Percentiles rank a stretch among this genome's conserved stretches.
These are phyloP conservation scores for Paramecium caudatum DNA, from an alignment of 73 alveolate species.

Conservation along the genomic window DNA sequence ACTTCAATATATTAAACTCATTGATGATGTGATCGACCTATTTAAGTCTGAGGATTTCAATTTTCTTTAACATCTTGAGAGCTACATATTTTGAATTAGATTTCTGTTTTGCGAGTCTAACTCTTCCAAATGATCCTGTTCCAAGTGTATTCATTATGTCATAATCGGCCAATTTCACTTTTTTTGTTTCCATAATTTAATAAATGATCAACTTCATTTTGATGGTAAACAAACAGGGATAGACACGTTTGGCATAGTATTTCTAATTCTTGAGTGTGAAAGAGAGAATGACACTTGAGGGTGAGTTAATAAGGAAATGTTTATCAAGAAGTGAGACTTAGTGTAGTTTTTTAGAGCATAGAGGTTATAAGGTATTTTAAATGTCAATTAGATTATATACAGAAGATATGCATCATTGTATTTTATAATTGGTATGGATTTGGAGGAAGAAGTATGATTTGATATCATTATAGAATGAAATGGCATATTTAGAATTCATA, in stretches of 20 bases:
- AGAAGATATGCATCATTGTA: conserved; percentile 98
- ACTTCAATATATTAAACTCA: conserved; percentile 59
- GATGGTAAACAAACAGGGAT: conserved; percentile 99
- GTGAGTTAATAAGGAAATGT: conserved; percentile 97
- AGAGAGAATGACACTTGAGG: conserved; percentile 97
- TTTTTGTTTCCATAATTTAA: conserved; percentile 66
- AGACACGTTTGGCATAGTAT: conserved; percentile 93
- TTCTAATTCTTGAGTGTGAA: conserved; percentile 93
- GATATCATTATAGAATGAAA: conserved; percentile 84
- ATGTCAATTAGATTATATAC: conserved; percentile 75
- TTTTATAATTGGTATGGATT: conserved; percentile 93
- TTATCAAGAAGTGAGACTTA: conserved; percentile 92
- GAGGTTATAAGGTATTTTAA: conserved; percentile 91
- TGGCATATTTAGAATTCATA: conserved; percentile 96
- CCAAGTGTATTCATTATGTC: conserved; percentile 74
- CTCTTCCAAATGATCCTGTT: conserved; percentile 70
- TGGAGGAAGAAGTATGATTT: conserved; percentile 78
- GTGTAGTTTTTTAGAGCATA: conserved; percentile 98
- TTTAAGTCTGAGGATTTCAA: conserved; percentile 89
- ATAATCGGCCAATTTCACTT: conserved; percentile 71
- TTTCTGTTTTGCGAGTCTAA: conserved; percentile 38
- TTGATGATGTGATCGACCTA: conserved; percentile 76
- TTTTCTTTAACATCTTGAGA: conserved; percentile 92
- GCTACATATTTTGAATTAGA: conserved; percentile 78
- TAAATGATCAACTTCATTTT: conserved; percentile 96